A percentile compares a stretch with the other conserved stretches of the same genome.
phyloP scores from a whole-genome alignment of 495 filamentous ascomycete genomes.

The Penicillium lividum region DNA sequence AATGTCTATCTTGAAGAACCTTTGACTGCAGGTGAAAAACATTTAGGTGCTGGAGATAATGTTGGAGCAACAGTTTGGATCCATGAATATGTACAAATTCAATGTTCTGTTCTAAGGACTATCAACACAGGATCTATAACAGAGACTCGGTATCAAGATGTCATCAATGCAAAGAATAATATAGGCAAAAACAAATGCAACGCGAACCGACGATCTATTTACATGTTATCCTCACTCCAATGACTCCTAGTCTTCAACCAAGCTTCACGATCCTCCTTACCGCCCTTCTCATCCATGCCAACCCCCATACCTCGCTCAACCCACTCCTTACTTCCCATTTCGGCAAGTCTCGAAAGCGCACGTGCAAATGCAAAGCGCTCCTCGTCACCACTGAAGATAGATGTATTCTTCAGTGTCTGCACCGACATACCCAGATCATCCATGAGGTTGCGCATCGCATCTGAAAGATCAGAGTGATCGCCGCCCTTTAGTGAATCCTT shows the following conservation, averaged over 20 bases:
- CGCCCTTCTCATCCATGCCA: constrained; percentile 46
- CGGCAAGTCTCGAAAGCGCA: constrained; percentile 76
- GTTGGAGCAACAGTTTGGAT: too few species aligned
- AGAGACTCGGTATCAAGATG: too few species aligned
- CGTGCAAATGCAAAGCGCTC: constrained; percentile 95
- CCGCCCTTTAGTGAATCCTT: constrained; percentile 39
- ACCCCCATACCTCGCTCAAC: constrained; percentile 85
- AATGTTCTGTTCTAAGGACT: too few species aligned
- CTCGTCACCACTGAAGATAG: constrained; percentile 91
- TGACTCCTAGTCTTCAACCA: constrained; percentile 66
- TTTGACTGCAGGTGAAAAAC: too few species aligned
- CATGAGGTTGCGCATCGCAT: constrained; percentile 88
- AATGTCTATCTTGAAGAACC: too few species aligned
- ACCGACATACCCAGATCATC: constrained; percentile 90
- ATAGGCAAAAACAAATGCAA: background rate
- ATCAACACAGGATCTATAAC: too few species aligned
- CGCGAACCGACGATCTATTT: background rate
- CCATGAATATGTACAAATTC: too few species aligned
- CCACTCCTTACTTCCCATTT: constrained; percentile 96
- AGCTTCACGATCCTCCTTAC: constrained; percentile 60
- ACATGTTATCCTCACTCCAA: constrained; percentile 77
- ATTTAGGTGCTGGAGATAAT: too few species aligned
- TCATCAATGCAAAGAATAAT: too few species aligned
- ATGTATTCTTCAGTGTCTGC: constrained; percentile 78
- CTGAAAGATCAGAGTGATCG: constrained; percentile 63